These are phyloP conservation scores for Saitozyma sp. DNA, from an alignment of 768 basidiomycete species.

Conservation along the genomic window DNA sequence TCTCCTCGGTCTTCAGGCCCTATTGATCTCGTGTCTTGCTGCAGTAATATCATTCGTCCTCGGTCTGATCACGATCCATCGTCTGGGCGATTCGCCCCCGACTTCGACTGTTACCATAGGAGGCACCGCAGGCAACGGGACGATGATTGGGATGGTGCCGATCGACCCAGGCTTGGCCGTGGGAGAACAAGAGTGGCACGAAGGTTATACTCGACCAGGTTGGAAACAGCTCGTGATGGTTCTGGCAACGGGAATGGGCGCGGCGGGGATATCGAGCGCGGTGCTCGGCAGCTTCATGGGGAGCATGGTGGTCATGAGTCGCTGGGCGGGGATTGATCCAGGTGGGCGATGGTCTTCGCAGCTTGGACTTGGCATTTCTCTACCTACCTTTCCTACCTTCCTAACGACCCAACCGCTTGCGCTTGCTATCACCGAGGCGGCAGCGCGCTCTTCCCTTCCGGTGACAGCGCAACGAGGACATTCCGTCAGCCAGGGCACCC, in stretches of 20 bases:
- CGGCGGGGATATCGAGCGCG: constrained; percentile 73
- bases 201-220: constrained; percentile 53
- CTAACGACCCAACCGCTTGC: background rate
- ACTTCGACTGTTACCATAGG: constrained; percentile 6
- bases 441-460: too few species aligned
- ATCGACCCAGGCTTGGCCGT: constrained; percentile 33
- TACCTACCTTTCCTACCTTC: background rate
- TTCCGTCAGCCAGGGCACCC: background rate
- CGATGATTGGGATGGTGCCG: constrained; percentile 2
- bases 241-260: constrained; percentile 63
- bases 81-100: constrained; percentile 38
- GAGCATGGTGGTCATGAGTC: constrained; percentile 72
- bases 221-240: constrained; percentile 55
- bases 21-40: constrained; percentile 82
- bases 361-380: background rate
- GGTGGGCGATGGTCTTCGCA: constrained; percentile 57
- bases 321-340: constrained; percentile 75
- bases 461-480: too few species aligned
- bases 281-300: constrained; percentile 93
- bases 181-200: constrained; percentile 39
- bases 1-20: constrained; percentile 88
- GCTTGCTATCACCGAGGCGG: background rate
- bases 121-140: constrained; percentile 15
- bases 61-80: constrained; percentile 57
- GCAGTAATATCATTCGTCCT: constrained; percentile 74